phyloP scores from a whole-genome alignment of 1,139 yeast species.

The Nematodospora anomalae region DNA sequence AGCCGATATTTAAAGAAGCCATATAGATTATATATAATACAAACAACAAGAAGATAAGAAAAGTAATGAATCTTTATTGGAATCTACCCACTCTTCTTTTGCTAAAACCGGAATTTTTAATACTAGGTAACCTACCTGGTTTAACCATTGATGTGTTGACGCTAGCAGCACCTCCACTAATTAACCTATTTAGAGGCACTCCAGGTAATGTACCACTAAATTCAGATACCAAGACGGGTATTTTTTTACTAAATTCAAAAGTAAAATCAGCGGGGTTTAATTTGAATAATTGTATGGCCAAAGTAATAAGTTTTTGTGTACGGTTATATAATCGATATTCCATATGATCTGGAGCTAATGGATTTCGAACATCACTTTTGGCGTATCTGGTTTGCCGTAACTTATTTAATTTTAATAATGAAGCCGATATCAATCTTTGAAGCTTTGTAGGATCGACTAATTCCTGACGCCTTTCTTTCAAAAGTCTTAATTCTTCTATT shows the following conservation, averaged over 20 bases:
- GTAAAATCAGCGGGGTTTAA: slow-evolving; percentile 33
- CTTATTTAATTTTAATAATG: slow-evolving; percentile 58
- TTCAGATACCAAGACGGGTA: slow-evolving; percentile 74
- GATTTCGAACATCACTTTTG: slow-evolving; percentile 30
- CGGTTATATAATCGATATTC: slow-evolving; percentile 44
- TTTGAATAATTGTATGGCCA: slow-evolving; percentile 31
- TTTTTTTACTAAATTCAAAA: slow-evolving; percentile 35
- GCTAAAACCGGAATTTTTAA: slow-evolving; percentile 36
- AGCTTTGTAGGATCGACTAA: slow-evolving; percentile 31
- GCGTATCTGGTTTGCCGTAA: slow-evolving; percentile 61
- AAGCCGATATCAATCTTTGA: slow-evolving; percentile 55
- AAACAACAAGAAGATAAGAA: too few relatives aligned
- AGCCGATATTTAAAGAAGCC: slow-evolving; percentile 50
- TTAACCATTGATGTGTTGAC: slow-evolving; percentile 14
- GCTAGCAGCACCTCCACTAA: slow-evolving; percentile 5
- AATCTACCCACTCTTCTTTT: slow-evolving; percentile 32
- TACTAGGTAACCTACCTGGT: slow-evolving; percentile 39
- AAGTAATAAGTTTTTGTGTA: slow-evolving; percentile 33
- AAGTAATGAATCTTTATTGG: too few relatives aligned
- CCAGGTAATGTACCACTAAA: slow-evolving; percentile 84
- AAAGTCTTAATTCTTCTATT: slow-evolving; percentile 24
- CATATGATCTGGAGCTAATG: slow-evolving; percentile 27
- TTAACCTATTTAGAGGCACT: slow-evolving; percentile 24
- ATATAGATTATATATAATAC: slow-evolving; percentile 1
- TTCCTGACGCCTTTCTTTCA: slow-evolving; percentile 28